Base-by-base conservation (phyloP, 2,329 filamentous ascomycete species). In the Escovopsis sp. region DNA sequence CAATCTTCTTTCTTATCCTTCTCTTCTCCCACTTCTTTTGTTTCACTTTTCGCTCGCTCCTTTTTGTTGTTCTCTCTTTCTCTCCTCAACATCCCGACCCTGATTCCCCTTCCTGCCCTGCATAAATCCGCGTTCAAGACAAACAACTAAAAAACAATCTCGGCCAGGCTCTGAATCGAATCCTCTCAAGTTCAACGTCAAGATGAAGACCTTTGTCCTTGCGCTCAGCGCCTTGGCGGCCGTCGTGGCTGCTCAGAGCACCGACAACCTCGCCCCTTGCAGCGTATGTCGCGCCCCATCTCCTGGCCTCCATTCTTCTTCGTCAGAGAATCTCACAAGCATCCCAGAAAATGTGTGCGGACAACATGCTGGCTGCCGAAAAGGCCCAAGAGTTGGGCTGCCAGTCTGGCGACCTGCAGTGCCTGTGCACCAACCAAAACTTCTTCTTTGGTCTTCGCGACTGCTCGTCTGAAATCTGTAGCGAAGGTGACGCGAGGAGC, bases 381-480 rank as follows among this genome's bases (percentile, higher is more conserved):
- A 62, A 69, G 59, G 63, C 63, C 38, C 30, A 48, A 32, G 55
- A 64, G 41, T 65, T 76, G 33, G 64, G 65, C 46, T 77, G 73
- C 59, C 43, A 47, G 7, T 46, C 51, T 43, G 54, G 53, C 35
- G 67, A 71, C 46, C 33, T 61, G 36, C 50, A 52, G 39, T 73
- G 70, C 57, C 61, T 73, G 12, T 74, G 70, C 62, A 51, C 53
- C 44, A 66, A 68, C 48, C 35, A 47, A 37, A 52, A 70, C 60
- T 73, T 70, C 56, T 51, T 59, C 44, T 70, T 64, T 48, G 70
- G 70, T 41, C 56, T 73, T 45, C 67, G 63, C 45, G 70, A 74
- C 61, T 74, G 70, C 59, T 64, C 69, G 15, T 48, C 51, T 47
- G 57, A 66, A 56, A 57, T 60, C 37, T 73, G 69, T 60, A 43